Evolutionary conservation across 1,139 yeast species (phyloP), one percentile per base, ranked within the genome.

Genomic region (Spencermartinsiella ligniputridi): DNA sequence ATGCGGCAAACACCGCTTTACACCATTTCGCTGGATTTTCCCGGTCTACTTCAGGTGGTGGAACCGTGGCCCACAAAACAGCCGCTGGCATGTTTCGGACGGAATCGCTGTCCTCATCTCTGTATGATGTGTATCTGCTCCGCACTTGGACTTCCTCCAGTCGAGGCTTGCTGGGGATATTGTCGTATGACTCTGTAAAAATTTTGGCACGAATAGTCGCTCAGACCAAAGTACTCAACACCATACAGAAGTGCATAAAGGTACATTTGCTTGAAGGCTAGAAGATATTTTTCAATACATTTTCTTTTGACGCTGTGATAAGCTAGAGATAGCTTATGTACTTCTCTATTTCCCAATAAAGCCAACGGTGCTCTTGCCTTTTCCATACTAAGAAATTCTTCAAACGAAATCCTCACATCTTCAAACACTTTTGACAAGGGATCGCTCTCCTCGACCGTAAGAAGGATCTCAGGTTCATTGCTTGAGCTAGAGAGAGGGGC

Each of bases 341-440:
- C n/a, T n/a, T n/a, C n/a, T n/a, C n/a, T n/a, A 15, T 13, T n/a
- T 11, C 8, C 11, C 12, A 17, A 13, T 15, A 34, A 15, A n/a
- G 12, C 18, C 11, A 34, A 34, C 13, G n/a, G 13, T 15, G 17
- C 19, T 15, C 36, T 13, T 6, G 36, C 5, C 8, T 34, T 34
- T 17, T 34, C 36, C 5, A 34, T 13, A 13, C 9, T 11, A 17
- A 34, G 18, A 17, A 13, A 17, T 11, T 17, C 36, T 17, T 34
- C 36, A 34, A 34, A 34, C n/a, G 36, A 34, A 17, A 34, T 17
- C 16, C 36, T 15, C n/a, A 34, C 36, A 34, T 34, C 36, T 15
- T 13, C 13, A 15, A 34, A 12, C 13, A 17, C 16, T 5, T 13
- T 17, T 6, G 36, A 15, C 21, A 17, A 34, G 4, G 36, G 36